Evolutionary conservation across 371 early-diverging fungal genomes (phyloP), one percentile per base, ranked within the genome.

Genomic region (Mucor circinelloides): DNA sequence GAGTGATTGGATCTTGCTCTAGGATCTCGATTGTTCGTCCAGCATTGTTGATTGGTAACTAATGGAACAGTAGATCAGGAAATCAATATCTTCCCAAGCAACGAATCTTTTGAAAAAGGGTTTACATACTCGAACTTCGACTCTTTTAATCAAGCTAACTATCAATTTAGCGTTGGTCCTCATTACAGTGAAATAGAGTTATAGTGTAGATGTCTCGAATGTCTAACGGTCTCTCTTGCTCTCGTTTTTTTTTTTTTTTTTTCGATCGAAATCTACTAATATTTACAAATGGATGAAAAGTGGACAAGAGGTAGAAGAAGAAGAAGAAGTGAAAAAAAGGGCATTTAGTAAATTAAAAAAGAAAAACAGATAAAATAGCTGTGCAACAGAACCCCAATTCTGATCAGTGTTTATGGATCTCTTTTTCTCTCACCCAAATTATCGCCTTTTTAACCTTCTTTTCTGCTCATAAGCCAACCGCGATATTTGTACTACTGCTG

Each of bases 1-100:
- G 85, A 58, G 89, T 82, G 28, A 87, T 74, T 60, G 90, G 86
- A 78, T 91, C 90, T 61, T 83, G 76, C 60, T 89, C 89, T 64
- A 89, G 72, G 34, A 68, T 73, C 59, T 89, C 89, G 21, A 89
- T 72, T 44, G 79, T 72, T 60, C 81, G 75, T 9, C 88, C 86
- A 0, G 69, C 38, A 54, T 75, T 86, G 66, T 90, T 86, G 30
- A 80, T 80, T 21, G 91, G 90, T 44, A 89, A 74, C 90, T 89
- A 58, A 25, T 6, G 21, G 7, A 48, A 48, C 19, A 23, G 15
- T 31, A 13, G 58, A 27, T 15, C 67, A 69, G 21, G 3, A 50
- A 50, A 50, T 50, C 50, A 50, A 4, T n/a, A 44, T 19, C 7
- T 15, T n/a, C n/a, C n/a, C n/a, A n/a, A n/a, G n/a, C n/a, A 34